Evolutionary conservation across 108 stramenopile species (phyloP), one percentile per base, ranked within the genome.

Genomic region (Cylindrotheca fusiformis): DNA sequence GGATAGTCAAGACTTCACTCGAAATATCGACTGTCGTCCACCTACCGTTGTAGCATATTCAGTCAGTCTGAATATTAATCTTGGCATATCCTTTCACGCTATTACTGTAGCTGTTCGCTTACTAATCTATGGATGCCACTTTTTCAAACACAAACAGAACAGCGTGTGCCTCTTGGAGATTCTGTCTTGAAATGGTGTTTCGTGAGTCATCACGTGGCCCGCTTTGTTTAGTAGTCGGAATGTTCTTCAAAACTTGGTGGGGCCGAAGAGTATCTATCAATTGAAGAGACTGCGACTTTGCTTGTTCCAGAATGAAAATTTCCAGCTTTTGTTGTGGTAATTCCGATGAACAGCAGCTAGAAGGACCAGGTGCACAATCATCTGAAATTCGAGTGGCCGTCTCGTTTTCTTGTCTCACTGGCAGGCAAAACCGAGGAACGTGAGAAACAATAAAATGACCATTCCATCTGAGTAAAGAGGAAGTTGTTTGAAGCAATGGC

Each of bases 401-500:
- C 0, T 51, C 62, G 36, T 71, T 27, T 1, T 48, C 10, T 19
- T 33, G 33, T 0, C 14, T 41, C n/a, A n/a, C n/a, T 41, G 70
- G 65, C 21, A 77, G 52, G 20, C 78, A 87, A 27, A 79, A 80
- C 14, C 83, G 67, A 20, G 83, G 79, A 10, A 84, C 73, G 49
- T 84, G 83, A 6, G 76, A 69, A 12, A 82, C 33, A 27, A 78
- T 63, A 27, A 82, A 71, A 32, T 67, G 58, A 6, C 77, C 74
- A 5, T 31, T 32, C 48, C 25, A 5, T 27, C 0, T 46, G 33
- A 81, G 33, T 48, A 74, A 51, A 17, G 31, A 48, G 0, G 61
- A 56, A 1, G 65, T 69, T 6, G 77, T 75, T 20, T 58, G 23
- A 0, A 83, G 17, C n/a, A 84, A 32, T 0, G 77, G 79, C 28